Conservation (phyloP, 2,329 filamentous ascomycete species). For the Fusarium albosuccineum region DNA sequence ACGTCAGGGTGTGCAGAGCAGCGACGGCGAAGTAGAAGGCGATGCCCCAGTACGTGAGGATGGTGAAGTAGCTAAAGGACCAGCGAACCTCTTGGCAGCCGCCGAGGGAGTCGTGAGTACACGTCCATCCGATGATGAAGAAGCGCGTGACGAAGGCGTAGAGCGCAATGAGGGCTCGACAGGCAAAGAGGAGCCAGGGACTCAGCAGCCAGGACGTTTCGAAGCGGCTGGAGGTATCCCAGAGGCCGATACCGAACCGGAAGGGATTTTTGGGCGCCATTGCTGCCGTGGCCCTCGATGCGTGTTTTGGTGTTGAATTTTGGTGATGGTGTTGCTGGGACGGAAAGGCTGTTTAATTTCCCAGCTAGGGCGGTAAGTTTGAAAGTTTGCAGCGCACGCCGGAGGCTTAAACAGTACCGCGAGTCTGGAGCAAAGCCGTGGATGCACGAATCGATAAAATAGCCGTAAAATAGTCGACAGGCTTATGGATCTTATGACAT, state of each 20-base stretch:
- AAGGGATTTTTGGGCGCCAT: constrained; percentile 50
- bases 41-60: constrained; percentile 85
- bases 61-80: constrained; percentile 86
- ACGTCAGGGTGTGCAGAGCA: constrained; percentile 76
- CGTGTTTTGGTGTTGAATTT: background rate
- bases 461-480: too few species aligned
- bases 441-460: too few species aligned
- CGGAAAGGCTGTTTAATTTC: too few species aligned
- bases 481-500: too few species aligned
- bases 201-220: constrained; percentile 86
- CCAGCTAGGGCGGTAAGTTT: too few species aligned
- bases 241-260: constrained; percentile 57
- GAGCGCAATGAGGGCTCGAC: constrained; percentile 68
- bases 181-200: constrained; percentile 70
- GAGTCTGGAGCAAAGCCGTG: too few species aligned
- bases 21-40: constrained; percentile 82
- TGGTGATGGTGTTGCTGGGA: constrained; percentile 2
- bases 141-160: constrained; percentile 80
- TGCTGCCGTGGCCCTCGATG: background rate
- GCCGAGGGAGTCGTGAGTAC: constrained; percentile 60
- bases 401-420: too few species aligned
- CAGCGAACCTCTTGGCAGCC: constrained; percentile 62
- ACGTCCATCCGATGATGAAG: constrained; percentile 76
- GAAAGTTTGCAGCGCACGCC: too few species aligned
- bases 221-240: constrained; percentile 74